These are phyloP conservation scores for Salix caprea DNA, from an alignment of 345 rosid species.

Conservation along the genomic window DNA sequence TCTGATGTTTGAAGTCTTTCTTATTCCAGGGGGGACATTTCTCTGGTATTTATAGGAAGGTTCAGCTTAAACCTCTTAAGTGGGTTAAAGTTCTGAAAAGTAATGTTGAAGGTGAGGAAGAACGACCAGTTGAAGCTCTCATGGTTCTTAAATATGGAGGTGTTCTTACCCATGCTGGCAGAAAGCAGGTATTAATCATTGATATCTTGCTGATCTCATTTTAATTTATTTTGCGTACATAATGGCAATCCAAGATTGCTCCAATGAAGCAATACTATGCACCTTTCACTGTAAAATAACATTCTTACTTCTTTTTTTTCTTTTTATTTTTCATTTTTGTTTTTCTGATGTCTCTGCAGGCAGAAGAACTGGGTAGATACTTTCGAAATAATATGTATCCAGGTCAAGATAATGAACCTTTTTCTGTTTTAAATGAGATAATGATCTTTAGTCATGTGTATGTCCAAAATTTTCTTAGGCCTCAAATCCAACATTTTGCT, in stretches of 20 bases:
- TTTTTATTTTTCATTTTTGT: conserved; percentile 1
- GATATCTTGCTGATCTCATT: not conserved
- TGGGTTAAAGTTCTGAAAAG: conserved; percentile 75
- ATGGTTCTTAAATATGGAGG: conserved; percentile 99
- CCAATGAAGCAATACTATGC: not conserved
- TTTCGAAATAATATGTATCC: conserved; percentile 98
- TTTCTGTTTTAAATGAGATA: not conserved
- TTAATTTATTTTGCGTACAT: not conserved
- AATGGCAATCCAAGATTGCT: not conserved
- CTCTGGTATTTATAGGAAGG: conserved; percentile 98
- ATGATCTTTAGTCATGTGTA: not conserved
- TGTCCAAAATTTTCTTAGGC: not conserved
- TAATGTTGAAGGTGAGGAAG: conserved; percentile 93
- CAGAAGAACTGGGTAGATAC: conserved; percentile 98
- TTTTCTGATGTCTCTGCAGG: conserved; percentile 45
- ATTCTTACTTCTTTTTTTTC: not conserved
- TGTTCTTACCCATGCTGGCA: conserved; percentile 98
- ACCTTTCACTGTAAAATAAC: not conserved
- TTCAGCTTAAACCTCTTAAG: conserved; percentile 89
- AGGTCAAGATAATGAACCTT: conserved; percentile 42
- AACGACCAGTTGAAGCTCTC: conserved; percentile 91
- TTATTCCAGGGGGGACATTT: conserved; percentile 88
- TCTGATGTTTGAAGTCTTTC: conserved; percentile 10
- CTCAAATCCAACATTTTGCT: not conserved
- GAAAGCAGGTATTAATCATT: conserved; percentile 70